Evolutionary conservation across 208 protist species (phyloP).

Genomic region (Novymonas esmeraldas): DNA sequence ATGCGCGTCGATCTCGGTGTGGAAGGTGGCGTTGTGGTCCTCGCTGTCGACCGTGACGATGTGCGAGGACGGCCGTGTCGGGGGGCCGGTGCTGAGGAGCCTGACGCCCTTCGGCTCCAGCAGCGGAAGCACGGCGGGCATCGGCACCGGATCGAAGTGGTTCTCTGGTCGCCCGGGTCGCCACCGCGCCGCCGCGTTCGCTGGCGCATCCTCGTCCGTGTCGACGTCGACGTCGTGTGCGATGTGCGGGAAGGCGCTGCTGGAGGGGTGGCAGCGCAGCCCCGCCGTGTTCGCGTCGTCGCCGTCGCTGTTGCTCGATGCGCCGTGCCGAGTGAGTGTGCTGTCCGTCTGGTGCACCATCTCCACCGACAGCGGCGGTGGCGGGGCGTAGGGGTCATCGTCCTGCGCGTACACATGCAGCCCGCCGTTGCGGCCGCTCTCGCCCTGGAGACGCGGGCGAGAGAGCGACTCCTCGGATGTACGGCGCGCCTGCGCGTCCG

Average conservation of each 20-base stretch:
- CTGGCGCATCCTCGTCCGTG: no score
- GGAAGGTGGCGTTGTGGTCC: conserved; percentile 27
- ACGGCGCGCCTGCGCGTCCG: no score
- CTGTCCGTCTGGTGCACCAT: conserved; percentile 11
- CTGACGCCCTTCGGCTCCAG: not conserved
- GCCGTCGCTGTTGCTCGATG: conserved; percentile 3
- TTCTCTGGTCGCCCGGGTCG: conserved; percentile 2
- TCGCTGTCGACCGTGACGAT: not conserved
- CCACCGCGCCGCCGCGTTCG: not conserved
- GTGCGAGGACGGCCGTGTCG: conserved; percentile 4
- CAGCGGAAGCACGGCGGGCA: conserved; percentile 8
- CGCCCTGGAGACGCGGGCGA: no score
- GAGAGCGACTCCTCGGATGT: no score
- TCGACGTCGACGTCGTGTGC: not conserved
- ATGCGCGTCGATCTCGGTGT: conserved; percentile 22
- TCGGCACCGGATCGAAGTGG: conserved; percentile 42
- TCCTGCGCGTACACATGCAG: conserved; percentile 12
- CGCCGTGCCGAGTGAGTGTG: not conserved
- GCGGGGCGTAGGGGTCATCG: conserved; percentile 23
- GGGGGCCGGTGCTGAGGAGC: not conserved
- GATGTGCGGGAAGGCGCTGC: not conserved
- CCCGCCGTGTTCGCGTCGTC: not conserved
- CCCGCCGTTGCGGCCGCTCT: no score
- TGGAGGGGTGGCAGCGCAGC: no score
- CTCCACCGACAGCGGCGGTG: conserved; percentile 6